These are phyloP conservation scores for Chaetomium sp. DNA, from an alignment of 2,329 filamentous ascomycete species.

Conservation along the genomic window DNA sequence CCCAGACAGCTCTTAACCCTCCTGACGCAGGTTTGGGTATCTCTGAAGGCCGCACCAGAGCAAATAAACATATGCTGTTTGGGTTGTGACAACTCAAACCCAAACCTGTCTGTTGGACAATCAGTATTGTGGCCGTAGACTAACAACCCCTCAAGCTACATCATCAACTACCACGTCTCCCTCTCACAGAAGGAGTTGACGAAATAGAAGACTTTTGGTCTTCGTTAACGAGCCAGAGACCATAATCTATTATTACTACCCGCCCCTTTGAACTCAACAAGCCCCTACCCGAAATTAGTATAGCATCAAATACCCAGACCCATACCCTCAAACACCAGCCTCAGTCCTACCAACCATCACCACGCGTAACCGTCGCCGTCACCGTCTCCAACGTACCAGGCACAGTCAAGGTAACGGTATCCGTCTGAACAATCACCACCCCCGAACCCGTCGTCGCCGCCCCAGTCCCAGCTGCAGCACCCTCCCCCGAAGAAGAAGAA, in stretches of 20 bases:
- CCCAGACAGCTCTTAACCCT: background rate
- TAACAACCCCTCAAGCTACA: background rate
- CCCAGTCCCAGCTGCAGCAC: too few species aligned
- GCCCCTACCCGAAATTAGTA: background rate
- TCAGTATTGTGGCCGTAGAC: background rate
- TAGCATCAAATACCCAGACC: background rate
- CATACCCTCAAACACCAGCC: background rate
- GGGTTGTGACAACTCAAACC: background rate
- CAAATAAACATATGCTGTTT: background rate
- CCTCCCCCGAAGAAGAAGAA: background rate
- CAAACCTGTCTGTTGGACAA: background rate
- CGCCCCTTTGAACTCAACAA: background rate
- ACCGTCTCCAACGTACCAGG: background rate
- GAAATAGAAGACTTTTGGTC: background rate
- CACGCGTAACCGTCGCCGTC: background rate
- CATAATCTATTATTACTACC: background rate
- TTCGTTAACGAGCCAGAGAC: background rate
- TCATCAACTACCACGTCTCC: background rate
- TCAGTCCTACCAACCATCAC: background rate
- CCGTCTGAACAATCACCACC: background rate
- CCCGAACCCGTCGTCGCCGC: background rate
- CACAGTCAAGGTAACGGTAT: background rate
- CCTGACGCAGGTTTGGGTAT: background rate
- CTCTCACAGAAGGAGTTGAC: background rate
- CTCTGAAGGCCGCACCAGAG: background rate